Evolutionary conservation across 2,329 filamentous ascomycete species (phyloP), one percentile per base, ranked within the genome.

Genomic region (Neoascochyta sp.): DNA sequence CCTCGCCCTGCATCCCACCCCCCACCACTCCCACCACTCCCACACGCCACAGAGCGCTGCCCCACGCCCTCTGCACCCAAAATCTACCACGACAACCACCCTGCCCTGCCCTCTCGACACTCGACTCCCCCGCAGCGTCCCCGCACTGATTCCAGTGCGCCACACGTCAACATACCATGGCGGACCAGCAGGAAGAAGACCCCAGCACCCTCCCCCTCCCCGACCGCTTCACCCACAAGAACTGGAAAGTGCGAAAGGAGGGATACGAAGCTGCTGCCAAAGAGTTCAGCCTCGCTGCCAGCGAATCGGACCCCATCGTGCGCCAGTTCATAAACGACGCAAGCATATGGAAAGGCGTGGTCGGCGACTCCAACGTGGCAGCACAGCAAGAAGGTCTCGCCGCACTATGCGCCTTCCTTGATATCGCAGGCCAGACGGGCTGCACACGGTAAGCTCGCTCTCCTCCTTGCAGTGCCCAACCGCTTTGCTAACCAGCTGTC

Each of bases 221-320:
- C 24, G 87, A 94, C 43, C 79, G 86, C 59, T 93, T 89, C 67
- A 71, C 76, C 32, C 87, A 94, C 71, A 94, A 94, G 83, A 78
- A 85, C 56, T 98, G 92, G 92, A 98, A 98, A 75, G 89, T 94
- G 22, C 79, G 92, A 56, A 98, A 98, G 68, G 80, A 80, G 57
- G 92, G 81, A 30, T 98, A 96, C 61, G 92, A 98, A 73, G 87
- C 92, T 47, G 89, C 87, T 12, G 78, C 83, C 22, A 89, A 92
- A 63, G 78, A 82, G 47, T 96, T 98, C 63, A 82, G 88, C 59
- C 71, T 78, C 36, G 87, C 89, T 5, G 81, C 86, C 39, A 83
- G 89, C 65, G 90, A 96, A 60, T 76, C 80, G 49, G 85, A 93
- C 59, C 81, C 88, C 9, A 81, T 81, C 19, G 95, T 98, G 52